Evolutionary conservation across 768 basidiomycete genomes (phyloP).

Genomic region (Serendipita indica): DNA sequence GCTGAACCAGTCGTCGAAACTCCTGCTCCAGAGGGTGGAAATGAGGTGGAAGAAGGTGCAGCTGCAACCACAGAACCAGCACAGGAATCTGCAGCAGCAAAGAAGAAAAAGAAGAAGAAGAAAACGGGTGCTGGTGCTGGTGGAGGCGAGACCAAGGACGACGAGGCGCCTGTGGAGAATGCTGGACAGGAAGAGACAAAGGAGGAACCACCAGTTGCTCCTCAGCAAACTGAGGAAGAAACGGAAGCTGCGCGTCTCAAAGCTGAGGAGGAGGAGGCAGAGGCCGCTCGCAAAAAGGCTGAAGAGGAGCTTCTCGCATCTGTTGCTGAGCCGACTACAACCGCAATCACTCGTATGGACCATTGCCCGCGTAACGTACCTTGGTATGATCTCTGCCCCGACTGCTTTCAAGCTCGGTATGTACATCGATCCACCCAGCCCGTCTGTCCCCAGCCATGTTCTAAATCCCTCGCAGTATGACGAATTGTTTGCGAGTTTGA

Average conservation of each 20-base stretch:
- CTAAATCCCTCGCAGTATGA: too few relatives aligned
- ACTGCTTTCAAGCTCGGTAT: too few relatives aligned
- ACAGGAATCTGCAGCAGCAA: neutral
- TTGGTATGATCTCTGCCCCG: too few relatives aligned
- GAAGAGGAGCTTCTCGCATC: neutral
- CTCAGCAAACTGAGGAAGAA: neutral
- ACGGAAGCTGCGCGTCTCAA: neutral
- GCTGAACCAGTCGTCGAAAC: neutral
- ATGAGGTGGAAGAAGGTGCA: neutral
- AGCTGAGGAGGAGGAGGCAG: neutral
- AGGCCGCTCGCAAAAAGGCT: neutral
- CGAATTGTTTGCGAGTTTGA: too few relatives aligned
- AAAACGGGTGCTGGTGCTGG: neutral
- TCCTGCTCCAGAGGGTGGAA: neutral
- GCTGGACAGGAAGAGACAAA: neutral
- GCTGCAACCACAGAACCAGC: neutral
- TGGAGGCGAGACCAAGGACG: neutral
- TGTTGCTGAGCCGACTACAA: neutral
- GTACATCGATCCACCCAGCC: too few relatives aligned
- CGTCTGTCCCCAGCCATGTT: too few relatives aligned
- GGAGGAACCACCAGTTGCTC: neutral
- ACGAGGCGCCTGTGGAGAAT: neutral
- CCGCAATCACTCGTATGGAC: too few relatives aligned
- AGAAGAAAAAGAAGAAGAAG: conserved; percentile 9
- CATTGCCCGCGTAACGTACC: too few relatives aligned